phyloP scores from a whole-genome alignment of 768 basidiomycete genomes.

The Tephrocybe sp. region DNA sequence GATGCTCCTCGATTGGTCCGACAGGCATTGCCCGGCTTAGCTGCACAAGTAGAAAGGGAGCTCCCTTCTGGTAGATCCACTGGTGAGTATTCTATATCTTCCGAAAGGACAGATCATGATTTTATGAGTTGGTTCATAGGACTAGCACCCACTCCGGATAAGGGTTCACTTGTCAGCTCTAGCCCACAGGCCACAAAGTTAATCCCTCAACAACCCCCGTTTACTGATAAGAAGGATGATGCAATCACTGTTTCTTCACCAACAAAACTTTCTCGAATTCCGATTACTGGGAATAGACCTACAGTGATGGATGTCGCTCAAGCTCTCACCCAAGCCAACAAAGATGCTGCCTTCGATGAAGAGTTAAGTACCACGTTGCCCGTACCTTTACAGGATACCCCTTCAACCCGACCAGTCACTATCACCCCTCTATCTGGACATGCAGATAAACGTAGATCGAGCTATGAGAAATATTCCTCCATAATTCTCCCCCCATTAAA shows the following conservation, averaged over 20 bases:
- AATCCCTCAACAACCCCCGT: conserved; percentile 2
- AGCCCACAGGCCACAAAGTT: neutral
- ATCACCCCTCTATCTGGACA: conserved; percentile 24
- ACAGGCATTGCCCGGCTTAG: conserved; percentile 11
- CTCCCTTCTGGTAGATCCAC: neutral
- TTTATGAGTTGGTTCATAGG: neutral
- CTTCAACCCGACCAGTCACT: conserved; percentile 20
- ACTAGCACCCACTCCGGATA: no score
- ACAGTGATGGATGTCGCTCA: conserved; percentile 80
- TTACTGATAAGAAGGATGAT: conserved; percentile 20
- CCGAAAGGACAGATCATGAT: neutral
- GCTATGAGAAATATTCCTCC: conserved; percentile 63
- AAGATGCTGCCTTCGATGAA: neutral
- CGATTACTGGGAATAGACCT: conserved; percentile 66
- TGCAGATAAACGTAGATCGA: conserved; percentile 61
- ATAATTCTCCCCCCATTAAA: conserved; percentile 61
- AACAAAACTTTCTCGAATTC: conserved; percentile 51
- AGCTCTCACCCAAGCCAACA: conserved; percentile 38
- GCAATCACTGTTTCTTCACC: conserved; percentile 26
- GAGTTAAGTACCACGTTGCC: neutral
- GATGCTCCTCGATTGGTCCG: conserved; percentile 7
- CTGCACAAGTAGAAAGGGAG: neutral
- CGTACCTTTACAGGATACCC: no score
- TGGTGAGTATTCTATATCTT: neutral
- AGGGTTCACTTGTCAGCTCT: no score